phyloP scores from a whole-genome alignment of 108 stramenopile genomes.

The Phaeodactylum tricornutum region DNA sequence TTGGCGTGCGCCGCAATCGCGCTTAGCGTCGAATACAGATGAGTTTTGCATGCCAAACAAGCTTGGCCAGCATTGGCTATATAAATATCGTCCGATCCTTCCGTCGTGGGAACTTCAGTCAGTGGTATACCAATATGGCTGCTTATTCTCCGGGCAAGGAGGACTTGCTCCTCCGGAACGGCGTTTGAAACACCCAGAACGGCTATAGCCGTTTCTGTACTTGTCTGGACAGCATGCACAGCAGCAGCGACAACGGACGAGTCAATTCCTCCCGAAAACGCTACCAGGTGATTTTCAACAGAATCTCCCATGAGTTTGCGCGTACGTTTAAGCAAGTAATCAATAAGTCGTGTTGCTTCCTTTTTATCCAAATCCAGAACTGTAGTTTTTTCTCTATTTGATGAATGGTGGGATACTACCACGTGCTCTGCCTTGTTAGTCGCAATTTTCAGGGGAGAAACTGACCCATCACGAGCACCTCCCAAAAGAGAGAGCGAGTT shows the following conservation, averaged over 20 bases:
- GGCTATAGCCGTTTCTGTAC: no score
- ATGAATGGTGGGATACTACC: no score
- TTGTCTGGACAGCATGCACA: slow-evolving; percentile 17
- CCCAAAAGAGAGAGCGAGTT: no score
- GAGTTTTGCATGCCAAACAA: slow-evolving; percentile 93
- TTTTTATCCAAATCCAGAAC: no score
- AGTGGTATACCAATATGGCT: slow-evolving; percentile 54
- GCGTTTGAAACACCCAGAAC: slow-evolving; percentile 82
- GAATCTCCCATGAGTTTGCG: slow-evolving; percentile 15
- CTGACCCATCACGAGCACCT: no score
- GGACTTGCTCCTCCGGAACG: slow-evolving; percentile 63
- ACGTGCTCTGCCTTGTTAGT: no score
- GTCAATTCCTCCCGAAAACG: slow-evolving; percentile 91
- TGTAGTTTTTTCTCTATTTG: no score
- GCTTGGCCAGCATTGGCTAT: slow-evolving; percentile 77
- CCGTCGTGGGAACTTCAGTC: slow-evolving; percentile 50
- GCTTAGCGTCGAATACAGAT: slow-evolving; percentile 75
- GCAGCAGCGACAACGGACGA: slow-evolving; percentile 80
- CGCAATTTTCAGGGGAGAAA: no score
- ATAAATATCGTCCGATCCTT: slow-evolving; percentile 76
- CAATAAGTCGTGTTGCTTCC: slow-evolving; percentile 13
- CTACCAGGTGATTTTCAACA: slow-evolving; percentile 43
- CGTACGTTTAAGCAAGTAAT: slow-evolving; percentile 18
- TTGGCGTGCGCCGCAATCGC: slow-evolving; percentile 33
- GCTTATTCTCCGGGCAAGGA: slow-evolving; percentile 64